A percentile compares a stretch with the other conserved stretches of the same genome.
phyloP scores from a whole-genome alignment of 768 basidiomycete genomes.

The Suillus sp. region DNA sequence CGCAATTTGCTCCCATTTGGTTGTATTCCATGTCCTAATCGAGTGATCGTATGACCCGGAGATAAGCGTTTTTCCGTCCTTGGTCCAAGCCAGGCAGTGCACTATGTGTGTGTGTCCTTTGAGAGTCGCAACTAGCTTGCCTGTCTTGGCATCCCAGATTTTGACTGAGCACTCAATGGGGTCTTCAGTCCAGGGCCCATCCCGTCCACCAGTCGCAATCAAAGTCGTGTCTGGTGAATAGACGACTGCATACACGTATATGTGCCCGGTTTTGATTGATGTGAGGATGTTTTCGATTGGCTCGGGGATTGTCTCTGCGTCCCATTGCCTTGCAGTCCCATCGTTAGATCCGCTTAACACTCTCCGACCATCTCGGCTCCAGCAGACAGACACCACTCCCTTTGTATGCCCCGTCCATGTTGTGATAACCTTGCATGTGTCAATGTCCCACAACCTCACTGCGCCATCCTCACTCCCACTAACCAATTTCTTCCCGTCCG shows the following conservation, averaged over 20 bases:
- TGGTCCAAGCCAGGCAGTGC: not conserved
- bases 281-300: not conserved
- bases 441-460: not conserved
- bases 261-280: not conserved
- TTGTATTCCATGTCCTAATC: no score
- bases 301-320: no score
- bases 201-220: constrained; percentile 5
- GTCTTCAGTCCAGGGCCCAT: no score
- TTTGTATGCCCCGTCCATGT: not conserved
- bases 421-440: not conserved
- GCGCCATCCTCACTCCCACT: not conserved
- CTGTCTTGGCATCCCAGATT: constrained; percentile 8
- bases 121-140: constrained; percentile 1
- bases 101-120: not conserved
- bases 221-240: constrained; percentile 9
- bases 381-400: not conserved
- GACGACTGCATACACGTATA: not conserved
- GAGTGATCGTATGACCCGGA: no score
- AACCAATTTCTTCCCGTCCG: not conserved
- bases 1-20: no score
- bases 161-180: not conserved
- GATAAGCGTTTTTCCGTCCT: no score
- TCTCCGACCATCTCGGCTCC: not conserved
- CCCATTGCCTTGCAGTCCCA: not conserved
- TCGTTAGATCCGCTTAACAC: not conserved